Evolutionary conservation across 257 asterid species (phyloP).

Genomic region (Solanum ossicruentum): DNA sequence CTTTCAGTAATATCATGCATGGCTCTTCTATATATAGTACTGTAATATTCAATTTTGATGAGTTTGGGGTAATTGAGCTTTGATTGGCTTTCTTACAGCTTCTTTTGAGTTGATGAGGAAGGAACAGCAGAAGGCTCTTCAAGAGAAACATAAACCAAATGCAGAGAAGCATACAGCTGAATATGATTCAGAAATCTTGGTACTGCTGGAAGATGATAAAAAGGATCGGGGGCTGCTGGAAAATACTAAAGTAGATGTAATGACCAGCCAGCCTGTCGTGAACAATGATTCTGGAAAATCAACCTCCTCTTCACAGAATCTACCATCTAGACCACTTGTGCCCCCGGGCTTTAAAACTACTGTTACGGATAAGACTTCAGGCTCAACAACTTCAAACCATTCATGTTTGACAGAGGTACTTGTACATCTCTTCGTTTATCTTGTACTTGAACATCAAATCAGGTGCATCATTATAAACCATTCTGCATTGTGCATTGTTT

Average conservation of each 20-base stretch:
- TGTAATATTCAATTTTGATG: not conserved
- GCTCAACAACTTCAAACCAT: slow-evolving; percentile 30
- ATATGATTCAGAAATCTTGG: slow-evolving; percentile 24
- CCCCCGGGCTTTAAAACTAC: slow-evolving; percentile 78
- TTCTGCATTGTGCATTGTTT: not conserved
- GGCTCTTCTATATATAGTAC: not conserved
- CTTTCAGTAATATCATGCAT: not conserved
- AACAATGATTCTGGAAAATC: slow-evolving; percentile 45
- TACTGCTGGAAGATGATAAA: slow-evolving; percentile 26
- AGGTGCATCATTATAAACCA: not conserved
- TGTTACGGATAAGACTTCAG: slow-evolving; percentile 48
- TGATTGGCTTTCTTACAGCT: slow-evolving; percentile 27
- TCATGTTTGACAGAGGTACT: slow-evolving; percentile 45
- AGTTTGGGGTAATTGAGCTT: not conserved
- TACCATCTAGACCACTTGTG: slow-evolving; percentile 59
- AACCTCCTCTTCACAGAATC: slow-evolving; percentile 42
- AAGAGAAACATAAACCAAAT: slow-evolving; percentile 63
- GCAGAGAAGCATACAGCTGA: slow-evolving; percentile 36
- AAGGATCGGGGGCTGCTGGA: slow-evolving; percentile 30
- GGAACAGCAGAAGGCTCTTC: slow-evolving; percentile 79
- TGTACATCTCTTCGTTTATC: not conserved
- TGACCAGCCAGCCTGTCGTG: slow-evolving; percentile 17
- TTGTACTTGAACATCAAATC: not conserved
- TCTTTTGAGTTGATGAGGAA: slow-evolving; percentile 91
- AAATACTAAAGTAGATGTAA: slow-evolving; percentile 31